Evolutionary conservation across 1,284 basidiomycete species (phyloP), one percentile per base, ranked within the genome.

Genomic region (Lentinula novae-zelandiae): DNA sequence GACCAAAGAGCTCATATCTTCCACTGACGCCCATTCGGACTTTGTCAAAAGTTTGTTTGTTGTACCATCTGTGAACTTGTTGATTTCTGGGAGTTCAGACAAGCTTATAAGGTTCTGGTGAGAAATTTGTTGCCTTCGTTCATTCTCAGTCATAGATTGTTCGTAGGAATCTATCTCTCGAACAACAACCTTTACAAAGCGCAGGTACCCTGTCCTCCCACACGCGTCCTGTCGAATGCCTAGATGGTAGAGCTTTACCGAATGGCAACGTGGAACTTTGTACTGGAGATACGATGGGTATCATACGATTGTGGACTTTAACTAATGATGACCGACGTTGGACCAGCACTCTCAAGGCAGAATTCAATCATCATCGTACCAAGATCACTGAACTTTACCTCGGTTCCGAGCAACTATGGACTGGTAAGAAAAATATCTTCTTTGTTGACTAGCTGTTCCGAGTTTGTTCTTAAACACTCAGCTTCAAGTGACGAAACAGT

Each of bases 11-110:
- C 64, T 86, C 31, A 73, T 94, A n/a, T 88, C 84, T 0, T 85
- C 88, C 0, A 89, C 88, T 0, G 74, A 79, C n/a, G 92, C 87
- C 0, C 95, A 97, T 69, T 77, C 81, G 0, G 95, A 97, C 73
- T 97, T 97, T 67, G 82, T 97, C 62, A 97, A 96, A 75, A 79
- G 83, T 34, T 75, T 96, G 31, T 79, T 87, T 46, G 83, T 92
- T 33, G 75, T 95, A 13, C 84, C 90, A 1, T 74, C 80, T 0
- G 76, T 87, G 7, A 75, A 80, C 4, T 73, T 95, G 13, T 75
- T 98, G 31, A 77, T 96, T 7, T 96, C 95, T 0, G 92, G 92
- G 15, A 88, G 94, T 22, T 97, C 96, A 6, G 96, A 99, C 74
- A 95, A 95, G 68, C 85, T 89, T 13, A 79, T 96, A 51, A 85